Conservation (phyloP, 2,329 filamentous ascomycete species). For the Orbilia quercus region DNA sequence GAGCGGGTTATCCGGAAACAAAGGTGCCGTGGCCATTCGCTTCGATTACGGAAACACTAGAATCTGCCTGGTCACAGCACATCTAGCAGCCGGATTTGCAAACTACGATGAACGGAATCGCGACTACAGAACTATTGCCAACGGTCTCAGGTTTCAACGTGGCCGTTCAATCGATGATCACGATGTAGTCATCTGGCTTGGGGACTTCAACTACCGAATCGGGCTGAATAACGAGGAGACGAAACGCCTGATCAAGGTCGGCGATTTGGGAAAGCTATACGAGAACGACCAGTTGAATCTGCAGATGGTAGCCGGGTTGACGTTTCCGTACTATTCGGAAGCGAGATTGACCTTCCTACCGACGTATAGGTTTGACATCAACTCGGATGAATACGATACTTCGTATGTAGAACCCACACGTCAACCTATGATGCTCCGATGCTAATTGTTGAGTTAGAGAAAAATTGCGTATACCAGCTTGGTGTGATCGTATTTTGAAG, state of each 20-base stretch:
- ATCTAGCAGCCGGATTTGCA: slow-evolving; percentile 92
- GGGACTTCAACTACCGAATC: slow-evolving; percentile 98
- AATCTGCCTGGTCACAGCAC: slow-evolving; percentile 94
- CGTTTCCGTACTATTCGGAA: slow-evolving; percentile 93
- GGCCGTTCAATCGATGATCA: slow-evolving; percentile 93
- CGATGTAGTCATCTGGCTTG: slow-evolving; percentile 90
- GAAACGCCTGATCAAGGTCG: slow-evolving; percentile 76
- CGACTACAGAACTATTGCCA: slow-evolving; percentile 89
- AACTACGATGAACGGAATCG: slow-evolving; percentile 97
- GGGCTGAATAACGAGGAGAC: slow-evolving; percentile 82
- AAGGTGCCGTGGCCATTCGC: slow-evolving; percentile 94
- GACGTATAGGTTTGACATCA: slow-evolving; percentile 95
- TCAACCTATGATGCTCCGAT: neutral
- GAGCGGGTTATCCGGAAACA: slow-evolving; percentile 97
- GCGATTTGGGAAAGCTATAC: slow-evolving; percentile 81
- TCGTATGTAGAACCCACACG: slow-evolving; percentile 72
- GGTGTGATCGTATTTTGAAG: slow-evolving; percentile 92
- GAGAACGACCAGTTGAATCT: slow-evolving; percentile 95
- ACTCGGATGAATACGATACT: slow-evolving; percentile 87
- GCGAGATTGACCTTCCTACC: slow-evolving; percentile 87
- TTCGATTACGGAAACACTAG: slow-evolving; percentile 94
- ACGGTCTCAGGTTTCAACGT: slow-evolving; percentile 87
- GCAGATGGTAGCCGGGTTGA: slow-evolving; percentile 91
- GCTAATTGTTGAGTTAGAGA: slow-evolving; percentile 69
- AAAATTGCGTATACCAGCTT: slow-evolving; percentile 93